These are phyloP conservation scores for Pleurotus giganteus DNA, from an alignment of 768 basidiomycete species.

Conservation along the genomic window DNA sequence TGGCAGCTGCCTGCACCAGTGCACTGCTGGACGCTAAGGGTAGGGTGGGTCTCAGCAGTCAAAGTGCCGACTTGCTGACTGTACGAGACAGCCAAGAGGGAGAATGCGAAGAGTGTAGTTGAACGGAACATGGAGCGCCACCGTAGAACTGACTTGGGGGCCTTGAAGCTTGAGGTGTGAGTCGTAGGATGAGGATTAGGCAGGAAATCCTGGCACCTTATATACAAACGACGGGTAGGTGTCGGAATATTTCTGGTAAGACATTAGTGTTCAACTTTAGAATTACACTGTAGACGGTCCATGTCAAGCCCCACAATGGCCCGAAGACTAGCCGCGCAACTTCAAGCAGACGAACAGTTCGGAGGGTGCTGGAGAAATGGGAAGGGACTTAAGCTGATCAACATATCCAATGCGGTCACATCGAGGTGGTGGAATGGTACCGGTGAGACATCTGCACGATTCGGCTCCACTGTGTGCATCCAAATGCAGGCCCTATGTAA, in stretches of 20 bases:
- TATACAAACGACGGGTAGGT: neutral
- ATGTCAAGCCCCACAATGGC: neutral
- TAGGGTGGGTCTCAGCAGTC: conserved; percentile 41
- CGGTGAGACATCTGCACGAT: too few relatives aligned
- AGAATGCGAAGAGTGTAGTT: conserved; percentile 23
- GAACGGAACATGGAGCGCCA: conserved; percentile 20
- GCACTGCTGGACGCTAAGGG: conserved; percentile 36
- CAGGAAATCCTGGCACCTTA: neutral
- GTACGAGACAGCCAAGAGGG: conserved; percentile 27
- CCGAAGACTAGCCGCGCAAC: neutral
- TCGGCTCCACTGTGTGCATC: neutral
- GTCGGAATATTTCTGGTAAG: conserved; percentile 7
- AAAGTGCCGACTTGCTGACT: conserved; percentile 43
- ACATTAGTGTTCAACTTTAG: neutral
- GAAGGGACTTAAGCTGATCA: neutral
- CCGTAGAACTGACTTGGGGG: neutral
- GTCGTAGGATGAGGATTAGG: neutral
- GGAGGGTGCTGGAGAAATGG: neutral
- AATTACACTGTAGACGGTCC: neutral
- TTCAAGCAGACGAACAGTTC: neutral
- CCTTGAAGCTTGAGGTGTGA: neutral
- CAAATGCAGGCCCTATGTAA: neutral
- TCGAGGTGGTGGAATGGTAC: too few relatives aligned
- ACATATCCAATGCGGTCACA: neutral
- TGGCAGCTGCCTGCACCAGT: conserved; percentile 32